These are phyloP conservation scores for Paramecium sonneborni DNA, from an alignment of 73 alveolate genomes.

Conservation along the genomic window DNA sequence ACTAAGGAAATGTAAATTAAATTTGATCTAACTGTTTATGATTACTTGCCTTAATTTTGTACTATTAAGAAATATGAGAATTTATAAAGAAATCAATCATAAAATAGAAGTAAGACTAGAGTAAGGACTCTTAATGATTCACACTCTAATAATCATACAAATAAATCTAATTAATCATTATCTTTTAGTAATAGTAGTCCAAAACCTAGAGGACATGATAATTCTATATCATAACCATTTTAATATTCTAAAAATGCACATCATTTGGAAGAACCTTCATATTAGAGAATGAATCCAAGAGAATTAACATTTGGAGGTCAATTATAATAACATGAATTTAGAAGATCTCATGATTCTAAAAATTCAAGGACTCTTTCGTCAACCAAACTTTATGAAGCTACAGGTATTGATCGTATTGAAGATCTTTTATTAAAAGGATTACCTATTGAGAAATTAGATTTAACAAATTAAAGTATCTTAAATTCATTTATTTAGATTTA, in stretches of 20 bases:
- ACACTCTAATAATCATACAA: not conserved
- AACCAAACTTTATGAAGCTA: not conserved
- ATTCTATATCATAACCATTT: not conserved
- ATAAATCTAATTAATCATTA: not conserved
- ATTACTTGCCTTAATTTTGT: not conserved
- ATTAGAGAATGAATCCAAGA: not conserved
- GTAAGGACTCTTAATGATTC: not conserved
- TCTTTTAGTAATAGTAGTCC: not conserved
- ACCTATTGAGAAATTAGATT: constrained; percentile 7
- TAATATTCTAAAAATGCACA: constrained; percentile 9
- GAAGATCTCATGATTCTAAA: not conserved
- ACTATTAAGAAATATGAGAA: not conserved
- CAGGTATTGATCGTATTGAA: not conserved
- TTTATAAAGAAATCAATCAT: not conserved
- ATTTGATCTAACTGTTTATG: constrained; percentile 6
- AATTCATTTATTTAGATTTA: not conserved
- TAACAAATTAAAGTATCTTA: not conserved
- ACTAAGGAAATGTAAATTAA: not conserved
- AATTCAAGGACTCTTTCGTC: not conserved
- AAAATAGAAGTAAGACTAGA: not conserved
- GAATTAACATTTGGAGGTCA: not conserved
- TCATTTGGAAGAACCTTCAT: not conserved
- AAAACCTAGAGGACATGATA: not conserved
- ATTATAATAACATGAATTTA: not conserved
- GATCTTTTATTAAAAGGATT: not conserved